Percentiles rank a stretch among this genome's conserved stretches.
These are phyloP conservation scores for Begonia fuchsioides DNA, from an alignment of 306 rosid genomes.

Conservation along the genomic window DNA sequence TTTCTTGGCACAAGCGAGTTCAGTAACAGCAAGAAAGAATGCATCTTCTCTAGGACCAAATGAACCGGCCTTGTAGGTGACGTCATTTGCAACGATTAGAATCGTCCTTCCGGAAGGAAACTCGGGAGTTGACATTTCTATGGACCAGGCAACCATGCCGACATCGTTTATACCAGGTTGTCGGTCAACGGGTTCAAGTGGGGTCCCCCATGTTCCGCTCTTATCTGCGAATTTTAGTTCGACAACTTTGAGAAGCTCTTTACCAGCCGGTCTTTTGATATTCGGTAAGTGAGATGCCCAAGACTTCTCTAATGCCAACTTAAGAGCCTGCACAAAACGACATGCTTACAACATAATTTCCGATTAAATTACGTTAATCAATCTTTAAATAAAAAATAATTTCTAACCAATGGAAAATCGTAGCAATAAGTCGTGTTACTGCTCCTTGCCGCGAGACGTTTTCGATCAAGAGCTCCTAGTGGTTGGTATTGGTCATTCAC, in stretches of 20 bases:
- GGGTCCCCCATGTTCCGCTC: slow-evolving; percentile 73
- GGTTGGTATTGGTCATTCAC: slow-evolving; percentile 72
- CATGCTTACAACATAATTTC: slow-evolving; percentile 1
- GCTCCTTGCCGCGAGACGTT: slow-evolving; percentile 76
- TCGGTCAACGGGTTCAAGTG: slow-evolving; percentile 56
- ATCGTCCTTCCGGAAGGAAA: slow-evolving; percentile 87
- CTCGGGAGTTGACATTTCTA: slow-evolving; percentile 92
- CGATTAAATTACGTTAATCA: neutral
- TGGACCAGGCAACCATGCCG: slow-evolving; percentile 92
- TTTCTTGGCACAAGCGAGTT: slow-evolving; percentile 72
- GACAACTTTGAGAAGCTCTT: slow-evolving; percentile 44
- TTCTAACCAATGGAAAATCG: slow-evolving; percentile 88
- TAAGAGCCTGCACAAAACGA: slow-evolving; percentile 57
- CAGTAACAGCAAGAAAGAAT: slow-evolving; percentile 82
- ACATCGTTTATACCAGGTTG: slow-evolving; percentile 70
- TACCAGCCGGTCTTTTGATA: slow-evolving; percentile 30
- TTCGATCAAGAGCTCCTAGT: slow-evolving; percentile 67
- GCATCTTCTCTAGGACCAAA: slow-evolving; percentile 97
- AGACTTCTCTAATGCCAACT: slow-evolving; percentile 67
- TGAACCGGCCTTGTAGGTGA: slow-evolving; percentile 93
- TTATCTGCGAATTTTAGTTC: slow-evolving; percentile 72
- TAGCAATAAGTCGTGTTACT: slow-evolving; percentile 92
- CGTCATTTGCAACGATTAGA: slow-evolving; percentile 77
- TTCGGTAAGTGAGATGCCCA: slow-evolving; percentile 51
- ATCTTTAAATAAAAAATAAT: slow-evolving; percentile 5